Base-by-base conservation (phyloP, 2,329 filamentous ascomycete genomes). In the Phaeomoniella chlamydospora region DNA sequence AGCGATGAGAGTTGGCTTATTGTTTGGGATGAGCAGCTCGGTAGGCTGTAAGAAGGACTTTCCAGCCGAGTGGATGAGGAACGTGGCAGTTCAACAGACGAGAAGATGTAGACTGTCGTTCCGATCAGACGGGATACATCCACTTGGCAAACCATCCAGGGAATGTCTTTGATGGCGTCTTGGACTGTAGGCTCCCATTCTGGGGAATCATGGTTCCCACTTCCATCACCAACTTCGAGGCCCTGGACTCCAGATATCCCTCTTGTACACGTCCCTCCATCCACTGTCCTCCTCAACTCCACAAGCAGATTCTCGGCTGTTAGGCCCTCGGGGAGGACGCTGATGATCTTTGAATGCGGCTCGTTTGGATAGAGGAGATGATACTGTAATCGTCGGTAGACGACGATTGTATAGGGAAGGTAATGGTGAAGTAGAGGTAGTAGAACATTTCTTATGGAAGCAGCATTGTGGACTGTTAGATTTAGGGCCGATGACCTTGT, bases 31-130 rank as follows among this genome's bases (percentile, higher is more conserved):
- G 15, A 5, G 16, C 16, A 15, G 5, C 18, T 13, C 12, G n/a
- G 12, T 3, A 31, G 11, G 6, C 12, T 36, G n/a, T 17, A 15
- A 5, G 12, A 30, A 37, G 9, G 26, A 4, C 11, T 11, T 10
- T 9, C 18, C 14, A 33, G 12, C 34, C 26, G 36, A 19, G 37
- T 19, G 14, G 35, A 30, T 19, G 33, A 9, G 34, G 36, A 15
- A 26, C 35, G 36, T 17, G 45, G 42, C 15, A 41, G 42, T 43
- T 64, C 59, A 3, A 61, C 50, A 37, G 53, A 61, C 15, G 56
- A 60, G 38, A 59, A 64, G 13, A 59, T 17, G 45, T 54, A 49
- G 14, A 59, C 47, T 39, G 63, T 59, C n/a, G 59, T 62, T 37
- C 60, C 54, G 10, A 52, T 53, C 17, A 55, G 50, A 13, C 46